Conservation (phyloP, 2,329 filamentous ascomycete species). For the Fusarium sp. region DNA sequence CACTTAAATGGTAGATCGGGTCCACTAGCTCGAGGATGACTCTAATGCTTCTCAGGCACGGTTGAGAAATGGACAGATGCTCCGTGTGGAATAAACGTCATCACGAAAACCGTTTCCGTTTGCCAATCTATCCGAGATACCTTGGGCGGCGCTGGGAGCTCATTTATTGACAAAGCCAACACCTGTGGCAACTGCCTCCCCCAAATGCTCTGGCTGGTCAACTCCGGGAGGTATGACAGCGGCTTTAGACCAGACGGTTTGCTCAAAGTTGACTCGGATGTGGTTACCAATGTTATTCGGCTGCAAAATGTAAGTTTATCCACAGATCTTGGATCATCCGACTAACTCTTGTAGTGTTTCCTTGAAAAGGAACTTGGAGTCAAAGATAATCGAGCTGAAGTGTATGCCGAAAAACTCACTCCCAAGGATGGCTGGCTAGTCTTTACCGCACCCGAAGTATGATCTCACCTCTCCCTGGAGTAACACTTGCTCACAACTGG, state of each 20-base stretch:
- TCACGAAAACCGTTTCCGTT: neutral
- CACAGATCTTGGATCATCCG: neutral
- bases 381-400: neutral
- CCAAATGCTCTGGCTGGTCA: neutral
- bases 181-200: constrained; percentile 6
- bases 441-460: constrained; percentile 2
- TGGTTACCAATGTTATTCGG: constrained; percentile 2
- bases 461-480: neutral
- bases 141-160: neutral
- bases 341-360: constrained; percentile 3
- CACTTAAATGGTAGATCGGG: neutral
- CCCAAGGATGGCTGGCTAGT: neutral
- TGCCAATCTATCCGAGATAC: constrained; percentile 6
- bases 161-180: neutral
- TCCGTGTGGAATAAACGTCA: constrained; percentile 4
- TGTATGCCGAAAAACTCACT: constrained; percentile 3
- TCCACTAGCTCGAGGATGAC: neutral
- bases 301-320: constrained; percentile 3
- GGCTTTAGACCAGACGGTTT: neutral
- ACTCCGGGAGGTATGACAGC: neutral
- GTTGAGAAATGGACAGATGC: neutral
- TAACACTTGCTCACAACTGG: neutral
- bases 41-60: neutral
- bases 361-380: neutral
- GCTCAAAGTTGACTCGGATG: neutral